These are phyloP conservation scores for Naganishia vaughanmartiniae DNA, from an alignment of 768 basidiomycete genomes.

Conservation along the genomic window DNA sequence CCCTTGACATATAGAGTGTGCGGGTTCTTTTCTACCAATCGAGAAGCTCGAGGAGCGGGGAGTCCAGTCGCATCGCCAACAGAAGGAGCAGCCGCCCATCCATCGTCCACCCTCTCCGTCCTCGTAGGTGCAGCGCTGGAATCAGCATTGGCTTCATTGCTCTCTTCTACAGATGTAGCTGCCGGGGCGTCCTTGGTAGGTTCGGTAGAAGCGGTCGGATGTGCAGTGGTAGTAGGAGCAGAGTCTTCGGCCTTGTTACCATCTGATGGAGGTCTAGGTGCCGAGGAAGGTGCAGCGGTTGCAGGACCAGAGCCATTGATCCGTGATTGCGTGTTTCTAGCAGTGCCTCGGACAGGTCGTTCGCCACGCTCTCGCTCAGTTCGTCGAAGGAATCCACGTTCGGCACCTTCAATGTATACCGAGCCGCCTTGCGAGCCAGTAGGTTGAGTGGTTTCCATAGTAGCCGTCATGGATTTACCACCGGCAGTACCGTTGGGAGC, in stretches of 20 bases:
- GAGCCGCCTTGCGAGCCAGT: background rate
- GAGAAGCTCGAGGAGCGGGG: background rate
- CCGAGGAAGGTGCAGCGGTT: background rate
- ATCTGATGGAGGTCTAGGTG: background rate
- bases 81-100: constrained; percentile 10
- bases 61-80: background rate
- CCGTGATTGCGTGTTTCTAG: background rate
- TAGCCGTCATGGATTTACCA: background rate
- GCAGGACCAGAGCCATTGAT: constrained; percentile 2
- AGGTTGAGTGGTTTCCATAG: constrained; percentile 9
- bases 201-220: background rate
- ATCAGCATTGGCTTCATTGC: constrained; percentile 25
- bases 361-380: constrained; percentile 13
- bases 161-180: constrained; percentile 5
- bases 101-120: constrained; percentile 23
- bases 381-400: constrained; percentile 9
- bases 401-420: background rate
- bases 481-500: constrained; percentile 1
- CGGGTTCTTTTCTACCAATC: constrained; percentile 31
- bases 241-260: background rate
- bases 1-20: constrained; percentile 46
- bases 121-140: background rate
- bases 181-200: constrained; percentile 25
- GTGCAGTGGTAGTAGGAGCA: background rate
- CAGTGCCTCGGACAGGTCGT: constrained; percentile 10